These are phyloP conservation scores for Simplicillium sp. DNA, from an alignment of 2,329 filamentous ascomycete genomes.

Conservation along the genomic window DNA sequence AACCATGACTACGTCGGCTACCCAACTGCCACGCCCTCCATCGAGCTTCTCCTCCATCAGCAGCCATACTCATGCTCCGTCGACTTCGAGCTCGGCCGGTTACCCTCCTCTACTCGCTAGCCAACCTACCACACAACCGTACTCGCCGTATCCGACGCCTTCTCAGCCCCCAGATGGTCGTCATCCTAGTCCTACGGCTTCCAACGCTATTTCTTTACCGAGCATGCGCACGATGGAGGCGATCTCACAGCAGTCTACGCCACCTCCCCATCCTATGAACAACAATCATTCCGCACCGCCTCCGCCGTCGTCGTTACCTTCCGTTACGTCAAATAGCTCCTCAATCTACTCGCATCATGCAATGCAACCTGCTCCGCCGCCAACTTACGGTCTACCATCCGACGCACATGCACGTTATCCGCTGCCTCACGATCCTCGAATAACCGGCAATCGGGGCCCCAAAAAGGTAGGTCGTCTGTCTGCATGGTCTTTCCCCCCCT, in stretches of 20 bases:
- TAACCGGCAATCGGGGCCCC: slow-evolving; percentile 37
- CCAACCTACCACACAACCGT: no score
- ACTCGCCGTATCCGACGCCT: not conserved
- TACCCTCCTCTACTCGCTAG: no score
- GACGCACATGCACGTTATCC: slow-evolving; percentile 35
- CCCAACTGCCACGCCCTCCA: not conserved
- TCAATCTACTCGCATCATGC: slow-evolving; percentile 25
- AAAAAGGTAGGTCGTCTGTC: slow-evolving; percentile 40
- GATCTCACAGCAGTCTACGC: slow-evolving; percentile 22
- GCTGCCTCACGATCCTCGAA: slow-evolving; percentile 37
- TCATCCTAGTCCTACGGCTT: slow-evolving; percentile 11
- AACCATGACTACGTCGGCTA: not conserved
- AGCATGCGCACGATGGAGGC: slow-evolving; percentile 31
- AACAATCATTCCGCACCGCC: slow-evolving; percentile 17
- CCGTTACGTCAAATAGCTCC: no score
- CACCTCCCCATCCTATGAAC: slow-evolving; percentile 16
- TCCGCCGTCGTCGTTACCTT: slow-evolving; percentile 25
- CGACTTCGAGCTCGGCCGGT: not conserved
- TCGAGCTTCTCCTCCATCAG: not conserved
- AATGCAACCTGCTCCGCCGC: slow-evolving; percentile 24
- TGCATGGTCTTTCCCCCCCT: no score
- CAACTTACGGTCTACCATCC: slow-evolving; percentile 31
- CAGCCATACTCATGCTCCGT: not conserved
- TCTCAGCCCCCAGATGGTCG: not conserved
- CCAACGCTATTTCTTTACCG: slow-evolving; percentile 23